A percentile compares a stretch with the other conserved stretches of the same genome.
Evolutionary conservation across 805 yeast species (phyloP).

Genomic region (Metschnikowia orientalis): DNA sequence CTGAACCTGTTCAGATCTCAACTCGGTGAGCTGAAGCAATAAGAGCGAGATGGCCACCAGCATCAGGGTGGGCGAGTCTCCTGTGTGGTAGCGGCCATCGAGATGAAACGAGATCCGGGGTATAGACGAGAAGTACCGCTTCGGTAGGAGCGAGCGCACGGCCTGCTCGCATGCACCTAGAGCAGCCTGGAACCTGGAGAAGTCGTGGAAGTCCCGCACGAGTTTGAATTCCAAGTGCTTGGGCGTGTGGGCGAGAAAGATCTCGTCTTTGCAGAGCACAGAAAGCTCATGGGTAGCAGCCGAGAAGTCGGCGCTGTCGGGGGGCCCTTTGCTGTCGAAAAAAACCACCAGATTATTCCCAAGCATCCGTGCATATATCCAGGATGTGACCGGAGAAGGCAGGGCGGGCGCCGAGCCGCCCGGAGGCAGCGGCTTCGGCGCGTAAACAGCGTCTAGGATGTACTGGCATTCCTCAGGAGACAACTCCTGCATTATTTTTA

Average conservation of each 20-base stretch:
- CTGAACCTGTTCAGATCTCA: slow-evolving; percentile 18
- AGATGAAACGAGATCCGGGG: slow-evolving; percentile 23
- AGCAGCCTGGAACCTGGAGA: slow-evolving; percentile 10
- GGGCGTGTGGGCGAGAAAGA: slow-evolving; percentile 8
- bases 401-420: background rate
- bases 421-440: background rate
- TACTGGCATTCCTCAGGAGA: slow-evolving; percentile 8
- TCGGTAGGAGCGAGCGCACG: slow-evolving; percentile 4
- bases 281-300: slow-evolving; percentile 9
- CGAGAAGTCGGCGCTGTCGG: slow-evolving; percentile 7
- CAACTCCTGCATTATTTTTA: slow-evolving; percentile 10
- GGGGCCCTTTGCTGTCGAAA: slow-evolving; percentile 6
- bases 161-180: slow-evolving; percentile 15
- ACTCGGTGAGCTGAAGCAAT: slow-evolving; percentile 21
- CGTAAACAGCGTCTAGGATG: background rate
- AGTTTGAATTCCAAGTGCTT: slow-evolving; percentile 7
- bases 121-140: slow-evolving; percentile 9
- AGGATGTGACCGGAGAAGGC: slow-evolving; percentile 1
- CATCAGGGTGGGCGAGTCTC: slow-evolving; percentile 28
- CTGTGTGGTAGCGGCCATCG: slow-evolving; percentile 26
- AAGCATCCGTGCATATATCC: slow-evolving; percentile 11
- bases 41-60: slow-evolving; percentile 27
- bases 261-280: slow-evolving; percentile 4
- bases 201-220: slow-evolving; percentile 13
- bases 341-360: slow-evolving; percentile 10